A percentile compares a stretch with the other conserved stretches of the same genome.
These are phyloP conservation scores for Theobroma grandiflorum DNA, from an alignment of 441 rosid species.

Conservation along the genomic window DNA sequence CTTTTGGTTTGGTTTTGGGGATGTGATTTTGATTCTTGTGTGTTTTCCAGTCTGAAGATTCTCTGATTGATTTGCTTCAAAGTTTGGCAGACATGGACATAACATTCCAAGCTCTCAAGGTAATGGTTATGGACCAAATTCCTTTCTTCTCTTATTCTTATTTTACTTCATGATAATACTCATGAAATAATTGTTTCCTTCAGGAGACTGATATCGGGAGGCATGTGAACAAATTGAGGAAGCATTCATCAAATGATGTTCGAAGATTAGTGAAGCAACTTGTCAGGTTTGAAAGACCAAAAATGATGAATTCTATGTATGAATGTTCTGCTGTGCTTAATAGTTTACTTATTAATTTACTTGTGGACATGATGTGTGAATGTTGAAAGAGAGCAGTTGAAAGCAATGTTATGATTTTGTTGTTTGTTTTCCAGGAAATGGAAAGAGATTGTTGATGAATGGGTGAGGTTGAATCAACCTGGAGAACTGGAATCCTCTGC, in stretches of 20 bases:
- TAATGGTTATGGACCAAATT: constrained; percentile 25
- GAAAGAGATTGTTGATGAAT: constrained; percentile 91
- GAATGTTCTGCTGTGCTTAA: not conserved
- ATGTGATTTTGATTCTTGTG: constrained; percentile 34
- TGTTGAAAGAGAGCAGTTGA: not conserved
- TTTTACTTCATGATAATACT: constrained; percentile 3
- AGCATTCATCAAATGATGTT: constrained; percentile 64
- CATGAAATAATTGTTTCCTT: constrained; percentile 22
- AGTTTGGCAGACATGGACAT: constrained; percentile 87
- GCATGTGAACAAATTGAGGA: constrained; percentile 64
- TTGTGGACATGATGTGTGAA: not conserved
- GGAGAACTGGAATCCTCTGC: constrained; percentile 70
- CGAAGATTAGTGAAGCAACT: constrained; percentile 72
- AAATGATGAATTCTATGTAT: not conserved
- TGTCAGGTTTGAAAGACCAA: constrained; percentile 58
- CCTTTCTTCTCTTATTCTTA: not conserved
- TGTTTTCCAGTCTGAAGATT: constrained; percentile 70
- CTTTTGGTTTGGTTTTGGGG: not conserved
- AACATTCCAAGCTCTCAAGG: constrained; percentile 88
- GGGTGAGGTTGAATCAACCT: constrained; percentile 85
- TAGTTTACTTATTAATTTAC: not conserved
- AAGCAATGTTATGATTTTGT: not conserved
- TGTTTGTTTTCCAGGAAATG: constrained; percentile 69
- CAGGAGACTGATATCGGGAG: constrained; percentile 81
- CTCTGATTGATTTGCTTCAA: constrained; percentile 85